These are phyloP conservation scores for Colletotrichum camelliae DNA, from an alignment of 2,329 filamentous ascomycete genomes.

Conservation along the genomic window DNA sequence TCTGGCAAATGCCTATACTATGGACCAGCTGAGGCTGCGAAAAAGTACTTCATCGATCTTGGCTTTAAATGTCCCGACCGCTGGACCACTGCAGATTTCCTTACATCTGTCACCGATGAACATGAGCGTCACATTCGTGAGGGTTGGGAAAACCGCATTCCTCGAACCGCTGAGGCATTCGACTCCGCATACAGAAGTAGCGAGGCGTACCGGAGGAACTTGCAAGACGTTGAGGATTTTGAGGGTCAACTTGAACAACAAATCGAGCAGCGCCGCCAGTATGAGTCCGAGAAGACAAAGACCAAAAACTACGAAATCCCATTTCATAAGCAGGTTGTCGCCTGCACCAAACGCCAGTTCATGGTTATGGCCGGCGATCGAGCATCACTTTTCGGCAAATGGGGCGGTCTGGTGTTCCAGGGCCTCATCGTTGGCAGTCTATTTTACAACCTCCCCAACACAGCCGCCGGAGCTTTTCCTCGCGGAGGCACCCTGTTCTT, in stretches of 20 bases:
- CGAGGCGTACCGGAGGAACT: conserved; percentile 42
- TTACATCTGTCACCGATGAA: conserved; percentile 74
- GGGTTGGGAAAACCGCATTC: conserved; percentile 49
- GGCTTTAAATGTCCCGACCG: conserved; percentile 76
- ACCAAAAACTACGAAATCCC: conserved; percentile 59
- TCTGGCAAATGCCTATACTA: conserved; percentile 76
- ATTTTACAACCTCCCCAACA: conserved; percentile 34
- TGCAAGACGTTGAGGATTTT: conserved; percentile 58
- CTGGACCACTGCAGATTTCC: conserved; percentile 76
- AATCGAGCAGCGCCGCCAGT: conserved; percentile 42
- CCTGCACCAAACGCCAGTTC: conserved; percentile 44
- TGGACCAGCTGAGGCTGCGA: conserved; percentile 67
- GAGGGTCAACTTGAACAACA: conserved; percentile 56
- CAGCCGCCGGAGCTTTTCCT: conserved; percentile 58
- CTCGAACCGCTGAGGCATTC: conserved; percentile 68
- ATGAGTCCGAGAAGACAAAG: conserved; percentile 38
- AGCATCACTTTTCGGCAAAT: conserved; percentile 37
- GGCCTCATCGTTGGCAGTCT: conserved; percentile 36
- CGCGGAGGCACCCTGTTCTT: conserved; percentile 68
- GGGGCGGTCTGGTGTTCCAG: conserved; percentile 37
- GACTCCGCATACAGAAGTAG: conserved; percentile 56
- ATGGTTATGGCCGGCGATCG: conserved; percentile 39
- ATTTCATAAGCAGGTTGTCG: conserved; percentile 53
- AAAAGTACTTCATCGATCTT: conserved; percentile 71
- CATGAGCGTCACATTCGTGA: conserved; percentile 57